Base-by-base conservation (phyloP, 148 eudicot genomes). In the Nepenthes gracilis region DNA sequence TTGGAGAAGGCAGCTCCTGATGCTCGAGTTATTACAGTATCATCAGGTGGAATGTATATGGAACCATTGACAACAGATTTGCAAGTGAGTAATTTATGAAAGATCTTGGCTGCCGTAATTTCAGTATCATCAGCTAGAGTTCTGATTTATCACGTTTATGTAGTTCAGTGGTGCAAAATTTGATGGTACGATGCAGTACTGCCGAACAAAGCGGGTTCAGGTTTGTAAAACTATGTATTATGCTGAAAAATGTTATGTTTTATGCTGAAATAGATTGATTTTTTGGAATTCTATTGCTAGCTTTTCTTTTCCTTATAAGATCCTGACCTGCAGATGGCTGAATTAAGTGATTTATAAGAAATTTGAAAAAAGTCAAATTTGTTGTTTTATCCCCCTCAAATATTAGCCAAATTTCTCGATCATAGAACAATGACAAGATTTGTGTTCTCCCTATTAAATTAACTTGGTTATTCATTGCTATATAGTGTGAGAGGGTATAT, bases 181-280 rank as follows among this genome's bases (percentile, higher is more conserved):
- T 72, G 64, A 84, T 76, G 98, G 96, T 37, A 73, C 77, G 45
- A 68, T 66, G 33, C 98, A 93, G 55, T 93, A 93, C 60, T 85
- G 88, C 74, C 82, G 96, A 55, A 93, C 88, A 85, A 93, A 93
- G 71, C 76, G 98, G 35, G 79, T 93, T 57, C 96, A 88, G 96
- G 98, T 92, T 62, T 51, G 67, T 38, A 56, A 23, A 35, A n/a
- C 13, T 14, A 12, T 55, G 43, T 11, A 33, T 15, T 33, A 1
- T 34, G 14, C 8, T 36, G 47, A 2, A 63, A 2, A n/a, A 37
- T 43, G 23, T 32, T 59, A 56, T 9, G 12, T 32, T 23, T 47
- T 10, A 32, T 55, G 3, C 47, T 35, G 58, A 35, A 58, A 35
- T 43, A 23, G 14, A n/a, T 23, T 43, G 13, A 43, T 15, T n/a